These are phyloP conservation scores for Ophiocordyceps sinensis DNA, from an alignment of 2,329 filamentous ascomycete genomes.

Conservation along the genomic window DNA sequence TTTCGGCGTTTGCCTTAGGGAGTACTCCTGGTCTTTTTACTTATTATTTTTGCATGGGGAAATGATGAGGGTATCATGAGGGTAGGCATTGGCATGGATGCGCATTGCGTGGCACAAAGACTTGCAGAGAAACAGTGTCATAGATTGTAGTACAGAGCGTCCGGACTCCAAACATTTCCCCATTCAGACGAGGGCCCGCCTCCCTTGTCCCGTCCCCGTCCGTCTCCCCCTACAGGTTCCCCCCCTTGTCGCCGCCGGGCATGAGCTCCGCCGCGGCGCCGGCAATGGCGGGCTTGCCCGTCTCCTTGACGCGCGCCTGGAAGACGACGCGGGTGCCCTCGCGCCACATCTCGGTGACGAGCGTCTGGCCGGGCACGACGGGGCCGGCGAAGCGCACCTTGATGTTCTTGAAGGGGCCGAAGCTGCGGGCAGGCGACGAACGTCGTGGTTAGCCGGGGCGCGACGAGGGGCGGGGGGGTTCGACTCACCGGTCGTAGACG, in stretches of 20 bases:
- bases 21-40: background rate
- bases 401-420: slow-evolving; percentile 74
- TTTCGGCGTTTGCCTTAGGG: background rate
- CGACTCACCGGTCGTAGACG: slow-evolving; percentile 50
- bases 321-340: slow-evolving; percentile 68
- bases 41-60: too few species aligned
- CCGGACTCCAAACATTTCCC: too few species aligned
- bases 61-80: too few species aligned
- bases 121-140: too few species aligned
- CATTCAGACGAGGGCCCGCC: too few species aligned
- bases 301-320: slow-evolving; percentile 83
- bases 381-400: slow-evolving; percentile 84
- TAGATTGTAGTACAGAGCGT: too few species aligned
- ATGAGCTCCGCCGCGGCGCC: slow-evolving; percentile 68
- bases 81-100: too few species aligned
- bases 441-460: too few species aligned
- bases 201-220: background rate
- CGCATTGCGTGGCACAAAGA: too few species aligned
- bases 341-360: slow-evolving; percentile 91
- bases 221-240: background rate
- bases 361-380: slow-evolving; percentile 76
- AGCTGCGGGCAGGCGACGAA: slow-evolving; percentile 20
- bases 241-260: slow-evolving; percentile 6
- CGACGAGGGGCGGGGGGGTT: too few species aligned
- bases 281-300: slow-evolving; percentile 74